phyloP scores from a whole-genome alignment of 768 basidiomycete species.

The Rhizopogon vesiculosus region DNA sequence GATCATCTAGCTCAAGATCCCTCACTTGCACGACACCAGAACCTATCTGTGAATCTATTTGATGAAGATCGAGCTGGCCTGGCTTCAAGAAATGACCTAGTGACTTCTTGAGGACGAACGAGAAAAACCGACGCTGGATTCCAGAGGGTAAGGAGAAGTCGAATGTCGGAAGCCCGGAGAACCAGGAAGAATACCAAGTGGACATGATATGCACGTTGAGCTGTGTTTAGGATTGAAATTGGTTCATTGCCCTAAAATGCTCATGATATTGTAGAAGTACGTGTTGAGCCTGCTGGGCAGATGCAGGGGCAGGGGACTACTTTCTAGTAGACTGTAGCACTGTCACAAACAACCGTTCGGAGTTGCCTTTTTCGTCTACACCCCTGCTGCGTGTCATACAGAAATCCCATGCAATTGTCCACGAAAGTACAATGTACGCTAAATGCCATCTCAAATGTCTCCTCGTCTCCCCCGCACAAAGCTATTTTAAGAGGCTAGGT shows the following conservation, averaged over 20 bases:
- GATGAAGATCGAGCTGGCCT: constrained; percentile 80
- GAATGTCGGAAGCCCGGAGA: constrained; percentile 52
- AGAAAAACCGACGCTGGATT: constrained; percentile 86
- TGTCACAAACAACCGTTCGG: background rate
- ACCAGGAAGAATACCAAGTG: constrained; percentile 57
- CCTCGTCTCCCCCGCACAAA: background rate
- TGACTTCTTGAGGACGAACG: constrained; percentile 78
- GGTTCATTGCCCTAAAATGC: background rate
- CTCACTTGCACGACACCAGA: constrained; percentile 85
- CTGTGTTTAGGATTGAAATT: background rate
- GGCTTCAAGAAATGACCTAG: constrained; percentile 86
- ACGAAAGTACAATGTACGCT: background rate
- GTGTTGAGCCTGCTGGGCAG: background rate
- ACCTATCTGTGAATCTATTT: constrained; percentile 92
- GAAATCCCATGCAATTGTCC: background rate
- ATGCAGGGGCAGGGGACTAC: background rate
- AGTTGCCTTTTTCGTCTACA: background rate
- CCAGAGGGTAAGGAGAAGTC: constrained; percentile 62
- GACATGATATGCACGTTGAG: constrained; percentile 28
- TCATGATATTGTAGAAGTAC: background rate
- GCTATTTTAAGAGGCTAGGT: background rate
- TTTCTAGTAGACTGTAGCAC: too few species aligned
- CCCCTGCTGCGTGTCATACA: too few species aligned
- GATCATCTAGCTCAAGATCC: constrained; percentile 72
- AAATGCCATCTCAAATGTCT: background rate